Conservation (phyloP, 169 alveolate genomes). For the Babesia ovata region DNA sequence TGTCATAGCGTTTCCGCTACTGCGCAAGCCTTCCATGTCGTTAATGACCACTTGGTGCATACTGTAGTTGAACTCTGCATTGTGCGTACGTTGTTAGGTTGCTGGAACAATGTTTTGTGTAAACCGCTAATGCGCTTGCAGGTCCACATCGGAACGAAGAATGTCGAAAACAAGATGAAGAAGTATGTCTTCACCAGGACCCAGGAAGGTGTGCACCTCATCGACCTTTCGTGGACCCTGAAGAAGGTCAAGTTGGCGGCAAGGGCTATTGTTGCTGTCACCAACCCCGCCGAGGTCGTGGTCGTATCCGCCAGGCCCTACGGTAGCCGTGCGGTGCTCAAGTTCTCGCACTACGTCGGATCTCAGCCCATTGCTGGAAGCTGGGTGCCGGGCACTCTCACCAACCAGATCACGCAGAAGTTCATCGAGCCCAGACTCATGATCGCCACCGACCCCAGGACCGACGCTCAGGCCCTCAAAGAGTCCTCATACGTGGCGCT, state of each 20-base stretch:
- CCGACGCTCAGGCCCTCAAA: slow-evolving; percentile 95
- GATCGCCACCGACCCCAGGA: slow-evolving; percentile 98
- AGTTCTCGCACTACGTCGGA: slow-evolving; percentile 96
- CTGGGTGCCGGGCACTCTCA: slow-evolving; percentile 99
- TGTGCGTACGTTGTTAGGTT: no score
- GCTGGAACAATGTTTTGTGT: not conserved
- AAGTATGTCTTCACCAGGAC: slow-evolving; percentile 95
- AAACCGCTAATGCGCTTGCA: slow-evolving; percentile 10
- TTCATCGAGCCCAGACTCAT: slow-evolving; percentile 97
- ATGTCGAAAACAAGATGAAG: slow-evolving; percentile 95
- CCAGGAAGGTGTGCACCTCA: slow-evolving; percentile 95
- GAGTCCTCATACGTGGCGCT: slow-evolving; percentile 97
- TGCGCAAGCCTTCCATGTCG: no score
- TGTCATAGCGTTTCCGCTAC: no score
- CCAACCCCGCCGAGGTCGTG: slow-evolving; percentile 96
- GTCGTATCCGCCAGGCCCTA: slow-evolving; percentile 95
- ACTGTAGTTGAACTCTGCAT: no score
- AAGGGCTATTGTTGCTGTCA: slow-evolving; percentile 97
- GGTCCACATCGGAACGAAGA: slow-evolving; percentile 97
- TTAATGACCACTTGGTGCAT: no score
- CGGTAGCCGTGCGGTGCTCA: slow-evolving; percentile 98
- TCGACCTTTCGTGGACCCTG: slow-evolving; percentile 96
- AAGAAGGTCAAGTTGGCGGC: slow-evolving; percentile 99
- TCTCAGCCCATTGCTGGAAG: slow-evolving; percentile 96
- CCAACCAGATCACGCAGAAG: slow-evolving; percentile 97